phyloP scores from a whole-genome alignment of 1,139 yeast species.

The Hansenula lynferdii region DNA sequence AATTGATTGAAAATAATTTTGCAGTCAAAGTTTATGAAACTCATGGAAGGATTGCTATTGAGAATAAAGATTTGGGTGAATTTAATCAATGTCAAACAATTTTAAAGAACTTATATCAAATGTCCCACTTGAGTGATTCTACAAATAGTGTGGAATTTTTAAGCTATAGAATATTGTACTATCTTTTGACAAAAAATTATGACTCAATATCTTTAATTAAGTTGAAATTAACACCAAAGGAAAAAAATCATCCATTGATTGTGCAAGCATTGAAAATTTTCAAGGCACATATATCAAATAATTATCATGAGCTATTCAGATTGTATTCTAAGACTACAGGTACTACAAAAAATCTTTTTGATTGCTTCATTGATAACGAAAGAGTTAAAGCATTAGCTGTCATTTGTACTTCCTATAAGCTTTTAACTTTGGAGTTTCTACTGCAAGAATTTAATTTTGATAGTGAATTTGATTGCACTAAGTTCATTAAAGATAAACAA shows the following conservation, averaged over 20 bases:
- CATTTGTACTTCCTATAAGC: slow-evolving; percentile 58
- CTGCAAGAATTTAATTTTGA: slow-evolving; percentile 43
- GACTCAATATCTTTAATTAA: slow-evolving; percentile 29
- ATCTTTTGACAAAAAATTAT: slow-evolving; percentile 69
- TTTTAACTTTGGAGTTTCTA: slow-evolving; percentile 43
- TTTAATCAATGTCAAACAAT: slow-evolving; percentile 94
- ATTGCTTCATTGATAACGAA: slow-evolving; percentile 48
- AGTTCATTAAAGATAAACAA: slow-evolving; percentile 39
- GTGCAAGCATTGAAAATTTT: slow-evolving; percentile 41
- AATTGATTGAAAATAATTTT: slow-evolving; percentile 76
- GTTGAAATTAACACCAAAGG: slow-evolving; percentile 24
- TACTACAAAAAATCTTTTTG: slow-evolving; percentile 33
- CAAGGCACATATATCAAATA: slow-evolving; percentile 36
- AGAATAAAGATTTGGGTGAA: slow-evolving; percentile 83
- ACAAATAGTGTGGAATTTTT: slow-evolving; percentile 57
- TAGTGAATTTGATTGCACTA: slow-evolving; percentile 26
- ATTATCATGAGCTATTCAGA: slow-evolving; percentile 51
- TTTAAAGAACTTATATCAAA: slow-evolving; percentile 54
- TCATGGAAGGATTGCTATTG: slow-evolving; percentile 84
- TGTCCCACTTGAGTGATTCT: slow-evolving; percentile 30
- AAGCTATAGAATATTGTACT: slow-evolving; percentile 72
- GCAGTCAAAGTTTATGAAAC: slow-evolving; percentile 77
- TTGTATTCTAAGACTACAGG: slow-evolving; percentile 34
- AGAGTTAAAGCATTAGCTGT: slow-evolving; percentile 55
- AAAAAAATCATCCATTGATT: slow-evolving; percentile 25